These are phyloP conservation scores for Candida ipomoeae DNA, from an alignment of 805 yeast genomes.

Conservation along the genomic window DNA sequence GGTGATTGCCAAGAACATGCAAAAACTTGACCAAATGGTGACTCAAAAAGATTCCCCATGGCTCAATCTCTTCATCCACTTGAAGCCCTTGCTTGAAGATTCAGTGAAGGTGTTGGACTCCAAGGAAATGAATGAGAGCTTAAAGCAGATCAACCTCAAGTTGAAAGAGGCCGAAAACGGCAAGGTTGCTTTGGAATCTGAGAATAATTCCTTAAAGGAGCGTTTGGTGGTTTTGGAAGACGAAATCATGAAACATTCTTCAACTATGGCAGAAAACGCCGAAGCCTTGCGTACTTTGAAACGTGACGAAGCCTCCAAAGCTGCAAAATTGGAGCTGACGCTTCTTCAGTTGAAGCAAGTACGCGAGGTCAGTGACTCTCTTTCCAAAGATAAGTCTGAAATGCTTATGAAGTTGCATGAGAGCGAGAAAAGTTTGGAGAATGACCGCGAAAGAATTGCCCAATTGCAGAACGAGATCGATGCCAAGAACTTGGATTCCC, in stretches of 20 bases:
- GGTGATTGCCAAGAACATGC: conserved; percentile 59
- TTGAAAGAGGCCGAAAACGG: conserved; percentile 32
- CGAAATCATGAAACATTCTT: conserved; percentile 26
- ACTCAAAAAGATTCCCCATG: conserved; percentile 39
- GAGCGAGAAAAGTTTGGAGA: conserved; percentile 18
- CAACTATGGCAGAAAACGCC: conserved; percentile 44
- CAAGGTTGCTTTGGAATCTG: conserved; percentile 28
- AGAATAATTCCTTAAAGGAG: conserved; percentile 39
- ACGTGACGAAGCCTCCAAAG: conserved; percentile 32
- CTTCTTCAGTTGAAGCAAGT: conserved; percentile 27
- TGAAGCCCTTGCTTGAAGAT: conserved; percentile 73
- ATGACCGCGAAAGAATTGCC: neutral
- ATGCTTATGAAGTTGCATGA: conserved; percentile 18
- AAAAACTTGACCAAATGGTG: conserved; percentile 50
- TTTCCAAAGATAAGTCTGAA: conserved; percentile 29
- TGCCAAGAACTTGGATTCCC: conserved; percentile 21
- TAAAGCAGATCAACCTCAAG: conserved; percentile 46
- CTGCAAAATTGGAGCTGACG: conserved; percentile 26
- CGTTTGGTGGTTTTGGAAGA: conserved; percentile 31
- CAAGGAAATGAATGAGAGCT: conserved; percentile 52
- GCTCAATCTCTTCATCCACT: conserved; percentile 65
- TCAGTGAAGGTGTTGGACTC: conserved; percentile 57
- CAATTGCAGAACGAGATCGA: conserved; percentile 1
- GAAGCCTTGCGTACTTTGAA: conserved; percentile 41
- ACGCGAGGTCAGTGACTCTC: conserved; percentile 27